Conservation (phyloP, 148 eudicot genomes). For the Heliosperma pusillum region DNA sequence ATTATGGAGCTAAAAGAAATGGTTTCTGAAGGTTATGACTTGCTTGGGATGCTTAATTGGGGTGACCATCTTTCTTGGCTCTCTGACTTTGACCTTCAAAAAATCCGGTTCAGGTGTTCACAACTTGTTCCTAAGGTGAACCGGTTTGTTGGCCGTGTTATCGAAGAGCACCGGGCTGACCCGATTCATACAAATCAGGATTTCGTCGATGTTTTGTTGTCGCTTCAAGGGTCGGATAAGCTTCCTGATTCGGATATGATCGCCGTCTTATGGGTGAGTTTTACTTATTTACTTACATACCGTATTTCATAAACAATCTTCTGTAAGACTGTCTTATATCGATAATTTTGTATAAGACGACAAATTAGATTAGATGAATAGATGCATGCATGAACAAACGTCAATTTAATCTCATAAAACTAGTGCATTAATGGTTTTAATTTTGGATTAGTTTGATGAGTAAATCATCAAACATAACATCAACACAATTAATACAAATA, state of each 20-base stretch:
- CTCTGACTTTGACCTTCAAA: constrained; percentile 41
- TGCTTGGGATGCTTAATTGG: constrained; percentile 58
- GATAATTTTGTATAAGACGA: not conserved
- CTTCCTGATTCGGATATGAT: constrained; percentile 55
- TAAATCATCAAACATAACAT: not conserved
- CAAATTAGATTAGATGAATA: not conserved
- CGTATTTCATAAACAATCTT: too few relatives aligned
- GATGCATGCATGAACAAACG: constrained; percentile 2
- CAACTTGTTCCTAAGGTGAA: constrained; percentile 49
- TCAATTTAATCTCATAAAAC: not conserved
- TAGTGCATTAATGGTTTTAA: not conserved
- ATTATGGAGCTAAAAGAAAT: constrained; percentile 36
- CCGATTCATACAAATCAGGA: constrained; percentile 19
- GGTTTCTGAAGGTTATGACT: constrained; percentile 56
- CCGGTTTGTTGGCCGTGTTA: constrained; percentile 40
- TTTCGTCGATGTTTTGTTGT: constrained; percentile 56
- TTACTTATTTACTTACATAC: not conserved
- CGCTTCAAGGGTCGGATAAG: constrained; percentile 40
- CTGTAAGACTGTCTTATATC: too few relatives aligned
- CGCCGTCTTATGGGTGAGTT: constrained; percentile 65
- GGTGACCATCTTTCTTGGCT: constrained; percentile 54
- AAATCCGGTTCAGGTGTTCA: constrained; percentile 41
- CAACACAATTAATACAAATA: not conserved
- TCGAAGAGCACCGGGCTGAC: constrained; percentile 39
- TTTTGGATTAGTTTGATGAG: not conserved